A percentile compares a stretch with the other conserved stretches of the same genome.
phyloP scores from a whole-genome alignment of 805 yeast genomes.

The Saccharomyces paradoxus region DNA sequence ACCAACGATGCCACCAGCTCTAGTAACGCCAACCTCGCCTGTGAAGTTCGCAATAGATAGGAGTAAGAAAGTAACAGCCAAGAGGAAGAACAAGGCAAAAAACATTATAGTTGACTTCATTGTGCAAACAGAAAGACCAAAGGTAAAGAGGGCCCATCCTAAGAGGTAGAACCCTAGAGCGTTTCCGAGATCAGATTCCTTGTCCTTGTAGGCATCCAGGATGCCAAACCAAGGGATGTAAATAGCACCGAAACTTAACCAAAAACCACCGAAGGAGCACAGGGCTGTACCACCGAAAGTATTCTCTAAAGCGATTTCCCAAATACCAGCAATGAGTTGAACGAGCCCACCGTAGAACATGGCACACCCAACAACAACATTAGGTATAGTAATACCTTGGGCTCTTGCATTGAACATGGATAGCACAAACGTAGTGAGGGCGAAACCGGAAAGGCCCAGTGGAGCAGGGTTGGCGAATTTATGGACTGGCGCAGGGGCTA shows the following conservation, averaged over 20 bases:
- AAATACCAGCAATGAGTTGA: slow-evolving; percentile 54
- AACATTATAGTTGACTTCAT: slow-evolving; percentile 54
- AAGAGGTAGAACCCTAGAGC: slow-evolving; percentile 51
- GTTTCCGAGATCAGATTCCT: slow-evolving; percentile 30
- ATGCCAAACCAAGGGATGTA: slow-evolving; percentile 51
- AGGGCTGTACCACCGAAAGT: slow-evolving; percentile 60
- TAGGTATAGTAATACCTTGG: slow-evolving; percentile 41
- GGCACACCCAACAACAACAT: slow-evolving; percentile 47
- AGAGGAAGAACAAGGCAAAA: slow-evolving; percentile 43
- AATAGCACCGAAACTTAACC: slow-evolving; percentile 56
- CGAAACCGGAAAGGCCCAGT: slow-evolving; percentile 49
- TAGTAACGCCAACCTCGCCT: slow-evolving; percentile 32
- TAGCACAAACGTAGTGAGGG: slow-evolving; percentile 49
- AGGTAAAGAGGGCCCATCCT: slow-evolving; percentile 55
- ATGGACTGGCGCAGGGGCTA: slow-evolving; percentile 44
- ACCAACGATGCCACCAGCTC: slow-evolving; percentile 57
- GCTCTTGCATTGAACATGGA: slow-evolving; percentile 47
- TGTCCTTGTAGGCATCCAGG: slow-evolving; percentile 38
- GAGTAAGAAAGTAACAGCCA: slow-evolving; percentile 46
- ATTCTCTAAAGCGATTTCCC: slow-evolving; percentile 54
- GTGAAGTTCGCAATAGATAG: slow-evolving; percentile 43
- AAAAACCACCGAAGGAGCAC: slow-evolving; percentile 55
- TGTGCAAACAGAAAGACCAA: slow-evolving; percentile 42
- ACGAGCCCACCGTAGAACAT: slow-evolving; percentile 53
- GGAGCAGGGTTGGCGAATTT: slow-evolving; percentile 60